Percentiles rank a stretch among this genome's conserved stretches.
phyloP scores from a whole-genome alignment of 2,329 filamentous ascomycete genomes.

The Monascus ruber region DNA sequence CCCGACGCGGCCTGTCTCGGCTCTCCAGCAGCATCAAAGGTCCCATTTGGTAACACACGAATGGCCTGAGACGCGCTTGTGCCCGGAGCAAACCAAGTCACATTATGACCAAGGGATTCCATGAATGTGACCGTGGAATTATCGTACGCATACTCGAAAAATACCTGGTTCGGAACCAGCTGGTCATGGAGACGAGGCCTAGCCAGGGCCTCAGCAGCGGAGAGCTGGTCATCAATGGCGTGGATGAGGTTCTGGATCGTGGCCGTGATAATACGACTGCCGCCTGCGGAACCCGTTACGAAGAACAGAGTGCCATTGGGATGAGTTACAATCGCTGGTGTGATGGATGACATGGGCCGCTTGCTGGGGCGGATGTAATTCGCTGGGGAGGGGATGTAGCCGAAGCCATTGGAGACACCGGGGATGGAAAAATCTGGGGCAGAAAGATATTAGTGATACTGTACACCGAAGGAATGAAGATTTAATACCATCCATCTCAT shows the following conservation, averaged over 20 bases:
- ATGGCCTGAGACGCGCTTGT: slow-evolving; percentile 63
- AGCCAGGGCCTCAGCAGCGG: slow-evolving; percentile 50
- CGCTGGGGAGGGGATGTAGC: slow-evolving; percentile 64
- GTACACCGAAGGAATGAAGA: slow-evolving; percentile 3
- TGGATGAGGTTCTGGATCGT: slow-evolving; percentile 65
- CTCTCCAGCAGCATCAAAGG: slow-evolving; percentile 68
- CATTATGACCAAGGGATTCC: slow-evolving; percentile 54
- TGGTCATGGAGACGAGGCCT: slow-evolving; percentile 70
- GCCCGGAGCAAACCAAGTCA: slow-evolving; percentile 55
- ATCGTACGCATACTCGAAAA: slow-evolving; percentile 59
- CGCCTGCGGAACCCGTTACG: slow-evolving; percentile 65
- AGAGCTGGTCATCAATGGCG: slow-evolving; percentile 55
- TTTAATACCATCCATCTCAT: slow-evolving; percentile 46
- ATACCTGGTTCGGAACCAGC: slow-evolving; percentile 57
- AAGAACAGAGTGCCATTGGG: slow-evolving; percentile 55
- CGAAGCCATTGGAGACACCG: slow-evolving; percentile 64
- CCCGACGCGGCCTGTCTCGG: slow-evolving; percentile 62
- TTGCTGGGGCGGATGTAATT: slow-evolving; percentile 78
- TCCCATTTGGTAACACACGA: slow-evolving; percentile 48
- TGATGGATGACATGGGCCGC: slow-evolving; percentile 71
- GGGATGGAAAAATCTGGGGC: slow-evolving; percentile 74
- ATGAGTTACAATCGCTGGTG: slow-evolving; percentile 64
- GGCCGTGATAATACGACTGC: slow-evolving; percentile 70
- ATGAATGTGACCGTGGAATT: slow-evolving; percentile 54
- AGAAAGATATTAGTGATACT: slow-evolving; percentile 39